Evolutionary conservation across 2,329 filamentous ascomycete genomes (phyloP).

Genomic region (Myotisia sp.): DNA sequence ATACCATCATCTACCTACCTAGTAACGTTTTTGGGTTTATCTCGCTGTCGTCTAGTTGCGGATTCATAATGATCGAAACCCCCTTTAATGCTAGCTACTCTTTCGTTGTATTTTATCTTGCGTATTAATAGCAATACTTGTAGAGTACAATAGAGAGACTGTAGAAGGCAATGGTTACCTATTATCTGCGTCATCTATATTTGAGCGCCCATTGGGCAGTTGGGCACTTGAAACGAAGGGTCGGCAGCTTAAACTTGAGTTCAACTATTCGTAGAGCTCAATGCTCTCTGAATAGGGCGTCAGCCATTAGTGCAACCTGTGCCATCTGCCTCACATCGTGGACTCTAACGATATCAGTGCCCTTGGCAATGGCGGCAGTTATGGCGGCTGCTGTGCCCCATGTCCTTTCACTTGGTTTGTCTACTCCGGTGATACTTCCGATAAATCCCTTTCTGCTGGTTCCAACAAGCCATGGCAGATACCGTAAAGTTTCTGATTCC

Average conservation of each 20-base stretch:
- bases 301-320: conserved; percentile 70
- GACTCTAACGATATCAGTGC: conserved; percentile 81
- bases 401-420: conserved; percentile 52
- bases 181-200: too few relatives aligned
- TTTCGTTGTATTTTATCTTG: too few relatives aligned
- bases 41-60: too few relatives aligned
- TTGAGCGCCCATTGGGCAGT: too few relatives aligned
- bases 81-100: too few relatives aligned
- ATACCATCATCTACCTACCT: too few relatives aligned
- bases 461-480: conserved; percentile 79
- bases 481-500: conserved; percentile 23
- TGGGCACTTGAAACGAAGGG: too few relatives aligned
- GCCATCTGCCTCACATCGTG: conserved; percentile 83
- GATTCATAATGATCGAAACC: too few relatives aligned
- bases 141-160: too few relatives aligned
- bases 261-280: not conserved
- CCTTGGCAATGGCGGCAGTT: conserved; percentile 68
- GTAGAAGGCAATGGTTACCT: too few relatives aligned
- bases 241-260: not conserved
- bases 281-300: conserved; percentile 46
- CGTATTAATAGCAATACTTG: too few relatives aligned
- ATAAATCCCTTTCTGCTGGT: conserved; percentile 83
- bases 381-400: conserved; percentile 86
- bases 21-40: too few relatives aligned
- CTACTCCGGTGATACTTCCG: conserved; percentile 63